Base-by-base conservation (phyloP, 441 rosid genomes). In the Codiaeum variegatum region DNA sequence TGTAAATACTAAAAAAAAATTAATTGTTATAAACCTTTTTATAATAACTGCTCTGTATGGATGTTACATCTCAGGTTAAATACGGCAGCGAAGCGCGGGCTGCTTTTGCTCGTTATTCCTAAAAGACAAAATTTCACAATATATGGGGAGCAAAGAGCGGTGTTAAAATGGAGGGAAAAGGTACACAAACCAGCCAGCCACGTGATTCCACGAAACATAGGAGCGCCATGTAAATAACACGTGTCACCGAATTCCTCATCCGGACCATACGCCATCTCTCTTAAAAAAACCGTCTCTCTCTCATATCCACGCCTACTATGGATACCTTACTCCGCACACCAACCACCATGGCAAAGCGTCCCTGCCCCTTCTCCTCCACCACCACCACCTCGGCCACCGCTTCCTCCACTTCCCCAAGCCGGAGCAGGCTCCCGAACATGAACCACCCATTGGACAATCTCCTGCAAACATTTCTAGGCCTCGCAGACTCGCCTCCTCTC, bases 321-420 rank as follows among this genome's bases (percentile, higher is more conserved):
- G 88, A 85, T 80, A 42, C 84, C 73, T 76, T 79, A 70, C 76
- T 80, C 80, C 82, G 72, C 81, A 51, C 77, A 66, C 68, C 74
- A 5, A 52, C 71, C 18, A 73, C 84, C 74, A 80, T 79, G 87
- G 87, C 91, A 75, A 88, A 88, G 69, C 88, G 90, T 26, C 87
- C 84, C 26, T 88, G 92, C 54, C 79, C 85, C 10, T 75, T 72
- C 55, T 79, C 87, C 47, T 70, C 83, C 70, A 29, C 78, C 49
- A 29, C 80, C 77, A 71, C 84, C 68, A 62, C 54, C 24, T 26
- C 75, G n/a, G 9, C 46, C 26, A 16, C 73, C 46, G 34, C 31
- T 5, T 1, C 31, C 61, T 0, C 61, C 32, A 56, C 61, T 28
- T 9, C 61, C 0, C 36, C 62, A 29, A 13, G n/a, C 10, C 6